Percentiles rank a stretch among this genome's conserved stretches.
phyloP scores from a whole-genome alignment of 768 basidiomycete genomes.

The Trametes gibbosa region DNA sequence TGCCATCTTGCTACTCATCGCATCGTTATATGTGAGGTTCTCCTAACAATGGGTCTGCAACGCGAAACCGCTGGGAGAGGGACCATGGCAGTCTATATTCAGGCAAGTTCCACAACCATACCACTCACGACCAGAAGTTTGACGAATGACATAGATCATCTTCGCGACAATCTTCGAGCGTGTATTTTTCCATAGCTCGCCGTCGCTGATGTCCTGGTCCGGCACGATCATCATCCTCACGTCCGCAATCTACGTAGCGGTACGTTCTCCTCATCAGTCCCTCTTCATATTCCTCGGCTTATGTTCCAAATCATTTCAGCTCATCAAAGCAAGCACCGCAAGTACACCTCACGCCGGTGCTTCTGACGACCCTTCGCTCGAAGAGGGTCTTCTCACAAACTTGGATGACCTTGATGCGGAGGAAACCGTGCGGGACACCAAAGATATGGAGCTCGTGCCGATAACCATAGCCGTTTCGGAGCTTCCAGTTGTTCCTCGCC shows the following conservation, averaged over 20 bases:
- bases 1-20: no score
- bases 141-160: conserved; percentile 45
- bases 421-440: neutral
- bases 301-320: conserved; percentile 8
- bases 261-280: conserved; percentile 36
- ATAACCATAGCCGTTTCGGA: neutral
- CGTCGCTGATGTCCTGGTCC: conserved; percentile 54
- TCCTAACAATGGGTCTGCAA: conserved; percentile 61
- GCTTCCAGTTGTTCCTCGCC: neutral
- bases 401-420: neutral
- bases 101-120: conserved; percentile 31
- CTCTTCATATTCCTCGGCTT: neutral
- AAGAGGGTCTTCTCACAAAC: conserved; percentile 28
- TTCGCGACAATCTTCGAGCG: conserved; percentile 66
- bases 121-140: neutral
- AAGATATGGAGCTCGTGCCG: conserved; percentile 5
- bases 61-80: conserved; percentile 65
- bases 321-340: conserved; percentile 17
- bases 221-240: conserved; percentile 65
- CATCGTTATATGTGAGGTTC: conserved; percentile 33
- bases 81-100: conserved; percentile 57
- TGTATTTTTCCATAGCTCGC: conserved; percentile 58
- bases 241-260: conserved; percentile 64
- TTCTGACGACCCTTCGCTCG: conserved; percentile 25
- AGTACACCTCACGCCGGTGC: conserved; percentile 7